Conservation (phyloP, 106 monocot genomes). For the Dioscorea alata region DNA sequence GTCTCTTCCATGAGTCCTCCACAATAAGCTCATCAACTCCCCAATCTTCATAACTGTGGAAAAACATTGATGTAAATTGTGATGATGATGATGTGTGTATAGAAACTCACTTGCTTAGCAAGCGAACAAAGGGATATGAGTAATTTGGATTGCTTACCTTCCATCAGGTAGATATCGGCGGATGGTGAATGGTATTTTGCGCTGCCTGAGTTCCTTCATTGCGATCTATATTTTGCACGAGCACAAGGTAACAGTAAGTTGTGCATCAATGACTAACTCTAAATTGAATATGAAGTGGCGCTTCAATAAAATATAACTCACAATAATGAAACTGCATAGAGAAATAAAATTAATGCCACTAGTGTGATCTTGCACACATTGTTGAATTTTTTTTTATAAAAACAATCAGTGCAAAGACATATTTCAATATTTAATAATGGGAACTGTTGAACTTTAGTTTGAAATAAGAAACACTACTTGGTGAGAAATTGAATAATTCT, state of each 20-base stretch:
- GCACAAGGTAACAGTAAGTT: not conserved
- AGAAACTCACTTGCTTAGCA: not conserved
- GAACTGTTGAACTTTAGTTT: too few relatives aligned
- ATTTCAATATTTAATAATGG: too few relatives aligned
- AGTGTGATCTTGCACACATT: too few relatives aligned
- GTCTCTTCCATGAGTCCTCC: constrained; percentile 94
- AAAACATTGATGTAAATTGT: not conserved
- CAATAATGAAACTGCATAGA: too few relatives aligned
- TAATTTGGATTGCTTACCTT: constrained; percentile 25
- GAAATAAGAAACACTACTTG: too few relatives aligned
- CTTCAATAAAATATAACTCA: too few relatives aligned
- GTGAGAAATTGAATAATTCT: too few relatives aligned
- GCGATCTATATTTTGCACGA: constrained; percentile 48
- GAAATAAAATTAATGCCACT: too few relatives aligned
- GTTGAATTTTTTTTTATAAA: too few relatives aligned
- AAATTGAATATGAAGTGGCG: too few relatives aligned
- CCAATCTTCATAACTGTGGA: constrained; percentile 87
- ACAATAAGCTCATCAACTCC: constrained; percentile 96
- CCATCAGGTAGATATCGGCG: constrained; percentile 72
- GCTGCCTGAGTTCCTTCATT: constrained; percentile 61
- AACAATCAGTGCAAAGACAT: too few relatives aligned
- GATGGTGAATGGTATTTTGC: constrained; percentile 75
- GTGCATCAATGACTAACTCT: not conserved
- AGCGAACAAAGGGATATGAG: not conserved
- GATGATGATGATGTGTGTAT: not conserved